Conservation (phyloP, 257 asterid species). For the Marsdenia floribunda region DNA sequence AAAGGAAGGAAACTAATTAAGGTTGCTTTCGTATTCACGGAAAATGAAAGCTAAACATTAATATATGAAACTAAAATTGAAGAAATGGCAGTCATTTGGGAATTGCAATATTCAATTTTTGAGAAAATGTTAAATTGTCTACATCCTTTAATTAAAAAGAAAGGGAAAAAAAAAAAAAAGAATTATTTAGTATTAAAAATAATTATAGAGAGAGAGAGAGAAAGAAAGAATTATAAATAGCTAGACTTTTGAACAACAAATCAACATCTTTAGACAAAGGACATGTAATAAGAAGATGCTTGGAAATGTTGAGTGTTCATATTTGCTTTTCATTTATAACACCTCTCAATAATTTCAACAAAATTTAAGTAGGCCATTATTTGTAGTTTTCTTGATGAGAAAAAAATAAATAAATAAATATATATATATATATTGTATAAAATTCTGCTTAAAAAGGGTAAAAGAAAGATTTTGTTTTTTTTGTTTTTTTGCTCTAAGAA, state of each 20-base stretch:
- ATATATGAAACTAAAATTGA: background rate
- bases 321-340: slow-evolving; percentile 13
- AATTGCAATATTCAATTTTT: background rate
- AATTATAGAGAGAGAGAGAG: too few species aligned
- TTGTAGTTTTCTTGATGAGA: slow-evolving; percentile 9
- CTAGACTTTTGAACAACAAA: slow-evolving; percentile 13
- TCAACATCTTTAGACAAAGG: slow-evolving; percentile 6
- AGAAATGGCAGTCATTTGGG: background rate
- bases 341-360: slow-evolving; percentile 14
- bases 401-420: too few species aligned
- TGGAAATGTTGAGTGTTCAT: slow-evolving; percentile 12
- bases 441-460: background rate
- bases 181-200: too few species aligned
- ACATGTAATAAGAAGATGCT: background rate
- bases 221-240: background rate
- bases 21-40: slow-evolving; percentile 3
- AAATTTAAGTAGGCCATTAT: slow-evolving; percentile 10
- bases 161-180: too few species aligned
- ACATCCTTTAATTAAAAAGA: background rate
- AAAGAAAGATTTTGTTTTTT: background rate
- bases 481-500: background rate
- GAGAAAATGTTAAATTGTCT: slow-evolving; percentile 6
- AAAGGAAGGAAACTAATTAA: background rate
- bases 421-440: too few species aligned
- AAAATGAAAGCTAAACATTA: background rate